Percentiles rank a stretch among this genome's conserved stretches.
Evolutionary conservation across 345 rosid species (phyloP).

Genomic region (Cardamine chenopodiifolia): DNA sequence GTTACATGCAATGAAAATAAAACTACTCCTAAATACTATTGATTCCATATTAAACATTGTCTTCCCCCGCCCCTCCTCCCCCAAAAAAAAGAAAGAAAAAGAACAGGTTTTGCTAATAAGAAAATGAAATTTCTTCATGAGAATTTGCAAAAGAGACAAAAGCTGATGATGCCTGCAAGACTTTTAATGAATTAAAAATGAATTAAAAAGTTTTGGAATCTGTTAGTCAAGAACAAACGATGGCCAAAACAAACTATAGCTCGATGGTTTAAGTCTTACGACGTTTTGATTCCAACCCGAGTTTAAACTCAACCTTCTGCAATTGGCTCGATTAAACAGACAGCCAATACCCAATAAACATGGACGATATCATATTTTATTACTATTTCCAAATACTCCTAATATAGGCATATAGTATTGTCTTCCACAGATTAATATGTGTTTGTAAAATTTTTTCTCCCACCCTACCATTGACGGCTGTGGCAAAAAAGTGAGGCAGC

Average conservation of each 20-base stretch:
- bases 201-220: neutral
- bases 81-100: slow-evolving; percentile 2
- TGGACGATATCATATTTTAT: neutral
- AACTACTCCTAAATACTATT: neutral
- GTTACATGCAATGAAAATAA: neutral
- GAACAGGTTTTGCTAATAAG: neutral
- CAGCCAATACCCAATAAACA: neutral
- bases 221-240: neutral
- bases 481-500: slow-evolving; percentile 18
- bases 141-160: slow-evolving; percentile 40
- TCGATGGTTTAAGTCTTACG: neutral
- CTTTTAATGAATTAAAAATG: too few species aligned
- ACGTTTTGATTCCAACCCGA: neutral
- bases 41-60: neutral
- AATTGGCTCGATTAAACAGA: neutral
- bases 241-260: neutral
- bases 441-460: neutral
- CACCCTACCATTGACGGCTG: slow-evolving; percentile 33
- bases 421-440: neutral
- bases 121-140: slow-evolving; percentile 21
- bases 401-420: neutral
- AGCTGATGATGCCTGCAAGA: slow-evolving; percentile 37
- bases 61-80: slow-evolving; percentile 22
- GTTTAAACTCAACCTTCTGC: neutral
- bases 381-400: neutral